A percentile compares a stretch with the other conserved stretches of the same genome.
Evolutionary conservation across 2,329 filamentous ascomycete species (phyloP).

Genomic region (Amauroascus niger): DNA sequence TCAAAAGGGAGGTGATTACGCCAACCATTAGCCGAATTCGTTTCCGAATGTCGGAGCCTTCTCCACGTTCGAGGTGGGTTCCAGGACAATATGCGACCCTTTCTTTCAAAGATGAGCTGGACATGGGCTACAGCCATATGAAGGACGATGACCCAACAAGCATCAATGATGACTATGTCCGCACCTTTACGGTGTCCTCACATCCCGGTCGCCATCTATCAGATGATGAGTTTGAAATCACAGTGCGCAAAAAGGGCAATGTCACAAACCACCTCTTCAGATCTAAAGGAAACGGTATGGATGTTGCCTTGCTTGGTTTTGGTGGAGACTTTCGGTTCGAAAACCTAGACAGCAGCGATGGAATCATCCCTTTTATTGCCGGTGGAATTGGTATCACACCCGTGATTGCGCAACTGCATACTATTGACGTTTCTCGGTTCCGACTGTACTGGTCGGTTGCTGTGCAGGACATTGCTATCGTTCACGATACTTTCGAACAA

Average conservation of each 20-base stretch:
- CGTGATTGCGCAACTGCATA: conserved; percentile 57
- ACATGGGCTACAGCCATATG: conserved; percentile 74
- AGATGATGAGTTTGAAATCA: conserved; percentile 57
- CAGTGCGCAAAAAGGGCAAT: conserved; percentile 57
- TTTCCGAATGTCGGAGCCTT: conserved; percentile 41
- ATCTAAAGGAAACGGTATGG: conserved; percentile 44
- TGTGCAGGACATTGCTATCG: conserved; percentile 53
- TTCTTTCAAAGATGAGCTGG: conserved; percentile 59
- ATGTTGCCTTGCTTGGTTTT: conserved; percentile 61
- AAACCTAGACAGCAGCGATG: conserved; percentile 7
- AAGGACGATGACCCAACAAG: conserved; percentile 66
- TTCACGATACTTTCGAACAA: conserved; percentile 47
- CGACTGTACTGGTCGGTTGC: conserved; percentile 60
- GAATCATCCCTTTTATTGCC: conserved; percentile 55
- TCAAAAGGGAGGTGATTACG: conserved; percentile 51
- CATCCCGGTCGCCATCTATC: conserved; percentile 35
- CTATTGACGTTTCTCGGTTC: conserved; percentile 42
- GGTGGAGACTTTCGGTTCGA: conserved; percentile 53
- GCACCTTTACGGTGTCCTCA: conserved; percentile 74
- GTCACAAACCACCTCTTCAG: conserved; percentile 58
- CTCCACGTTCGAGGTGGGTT: conserved; percentile 43
- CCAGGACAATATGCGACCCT: conserved; percentile 71
- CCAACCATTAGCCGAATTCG: conserved; percentile 58
- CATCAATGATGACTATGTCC: conserved; percentile 73
- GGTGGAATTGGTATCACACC: conserved; percentile 79